Percentiles rank a stretch among this genome's conserved stretches.
These are phyloP conservation scores for Macrolepiota dolichaula DNA, from an alignment of 768 basidiomycete genomes.

Conservation along the genomic window DNA sequence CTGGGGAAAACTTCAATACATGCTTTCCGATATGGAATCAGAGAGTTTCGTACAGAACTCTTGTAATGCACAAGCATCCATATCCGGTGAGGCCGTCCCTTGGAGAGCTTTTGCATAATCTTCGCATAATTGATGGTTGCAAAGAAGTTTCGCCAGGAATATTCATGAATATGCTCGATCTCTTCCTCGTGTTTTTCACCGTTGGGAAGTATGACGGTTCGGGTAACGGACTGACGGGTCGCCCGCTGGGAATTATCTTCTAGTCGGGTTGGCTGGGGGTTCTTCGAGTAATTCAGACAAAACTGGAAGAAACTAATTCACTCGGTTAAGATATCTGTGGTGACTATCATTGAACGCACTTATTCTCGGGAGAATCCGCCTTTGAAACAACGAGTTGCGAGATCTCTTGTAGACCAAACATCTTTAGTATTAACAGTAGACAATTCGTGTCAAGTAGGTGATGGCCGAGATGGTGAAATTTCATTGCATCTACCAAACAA, in stretches of 20 bases:
- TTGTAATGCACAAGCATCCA: slow-evolving; percentile 98
- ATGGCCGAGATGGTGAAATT: slow-evolving; percentile 97
- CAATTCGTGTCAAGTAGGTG: slow-evolving; percentile 94
- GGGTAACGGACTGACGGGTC: slow-evolving; percentile 55
- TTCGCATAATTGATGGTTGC: slow-evolving; percentile 95
- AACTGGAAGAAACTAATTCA: slow-evolving; percentile 88
- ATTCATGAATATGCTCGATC: slow-evolving; percentile 88
- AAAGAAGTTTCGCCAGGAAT: slow-evolving; percentile 98
- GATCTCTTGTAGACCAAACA: slow-evolving; percentile 97
- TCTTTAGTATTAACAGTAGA: slow-evolving; percentile 88
- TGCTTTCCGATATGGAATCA: background rate
- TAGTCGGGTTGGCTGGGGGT: slow-evolving; percentile 51
- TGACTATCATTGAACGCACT: slow-evolving; percentile 39
- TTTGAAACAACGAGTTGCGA: slow-evolving; percentile 79
- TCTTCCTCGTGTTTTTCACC: slow-evolving; percentile 81
- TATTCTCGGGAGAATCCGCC: slow-evolving; percentile 83
- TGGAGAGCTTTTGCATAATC: slow-evolving; percentile 96
- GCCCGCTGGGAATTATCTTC: slow-evolving; percentile 67
- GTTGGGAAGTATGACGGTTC: slow-evolving; percentile 60
- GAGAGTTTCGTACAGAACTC: slow-evolving; percentile 68
- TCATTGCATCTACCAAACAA: slow-evolving; percentile 78
- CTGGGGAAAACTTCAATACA: slow-evolving; percentile 33
- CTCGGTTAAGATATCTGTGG: background rate
- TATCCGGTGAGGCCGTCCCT: slow-evolving; percentile 90
- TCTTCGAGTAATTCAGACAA: slow-evolving; percentile 78